These are phyloP conservation scores for Aspergillus niger DNA, from an alignment of 2,329 filamentous ascomycete genomes.

Conservation along the genomic window DNA sequence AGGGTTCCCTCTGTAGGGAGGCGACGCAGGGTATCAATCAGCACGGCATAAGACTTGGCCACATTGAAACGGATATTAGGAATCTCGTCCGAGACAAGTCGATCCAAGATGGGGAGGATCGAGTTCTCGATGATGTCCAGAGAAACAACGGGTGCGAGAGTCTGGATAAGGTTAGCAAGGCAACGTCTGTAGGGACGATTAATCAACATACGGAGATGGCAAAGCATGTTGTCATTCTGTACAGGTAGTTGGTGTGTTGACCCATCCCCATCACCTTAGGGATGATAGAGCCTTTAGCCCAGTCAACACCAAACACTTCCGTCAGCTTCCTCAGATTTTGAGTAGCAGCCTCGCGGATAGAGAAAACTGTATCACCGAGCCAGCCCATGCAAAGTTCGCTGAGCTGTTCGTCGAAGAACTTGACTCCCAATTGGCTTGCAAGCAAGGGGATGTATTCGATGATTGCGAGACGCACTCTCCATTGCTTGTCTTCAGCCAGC, in stretches of 20 bases:
- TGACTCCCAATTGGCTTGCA: constrained; percentile 90
- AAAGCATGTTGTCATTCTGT: constrained; percentile 99
- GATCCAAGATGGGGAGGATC: constrained; percentile 93
- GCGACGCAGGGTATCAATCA: constrained; percentile 89
- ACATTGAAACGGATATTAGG: constrained; percentile 99
- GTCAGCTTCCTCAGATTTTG: constrained; percentile 98
- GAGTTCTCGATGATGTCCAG: constrained; percentile 90
- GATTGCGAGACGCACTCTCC: constrained; percentile 95
- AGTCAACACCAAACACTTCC: constrained; percentile 96
- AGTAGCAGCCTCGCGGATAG: constrained; percentile 94
- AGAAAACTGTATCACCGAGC: constrained; percentile 98
- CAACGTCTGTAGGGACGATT: constrained; percentile 2
- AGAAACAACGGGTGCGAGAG: constrained; percentile 87
- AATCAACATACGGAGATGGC: constrained; percentile 80
- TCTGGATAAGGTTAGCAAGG: constrained; percentile 59
- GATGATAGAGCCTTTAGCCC: constrained; percentile 95
- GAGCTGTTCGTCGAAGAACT: constrained; percentile 98
- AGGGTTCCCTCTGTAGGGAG: constrained; percentile 87
- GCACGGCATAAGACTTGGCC: constrained; percentile 89
- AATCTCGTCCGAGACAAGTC: constrained; percentile 90
- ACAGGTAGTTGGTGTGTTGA: constrained; percentile 96
- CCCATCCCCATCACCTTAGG: constrained; percentile 99
- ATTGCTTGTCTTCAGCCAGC: constrained; percentile 98
- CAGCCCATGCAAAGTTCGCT: constrained; percentile 96
- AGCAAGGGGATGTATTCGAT: constrained; percentile 98